Evolutionary conservation across 1,284 basidiomycete genomes (phyloP), one percentile per base, ranked within the genome.

Genomic region (Singerocomus inundabilis): DNA sequence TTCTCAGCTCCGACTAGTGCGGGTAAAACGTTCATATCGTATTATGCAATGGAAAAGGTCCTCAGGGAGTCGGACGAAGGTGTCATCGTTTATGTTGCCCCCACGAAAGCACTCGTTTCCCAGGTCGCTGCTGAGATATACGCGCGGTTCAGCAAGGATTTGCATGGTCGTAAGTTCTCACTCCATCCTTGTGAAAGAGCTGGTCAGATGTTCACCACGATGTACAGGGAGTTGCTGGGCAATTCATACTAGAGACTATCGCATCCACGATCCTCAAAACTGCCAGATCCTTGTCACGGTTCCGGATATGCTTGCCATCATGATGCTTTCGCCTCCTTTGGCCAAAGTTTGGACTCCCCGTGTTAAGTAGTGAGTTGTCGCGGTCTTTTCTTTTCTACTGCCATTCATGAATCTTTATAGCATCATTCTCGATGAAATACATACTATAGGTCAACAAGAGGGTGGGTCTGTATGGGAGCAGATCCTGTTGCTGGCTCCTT

Each of bases 1-100:
- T 43, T 12, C 54, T 7, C 39, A 83, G 83, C 83, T 1, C 82
- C 83, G 0, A 84, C 81, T 0, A 84, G 81, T 67, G 82, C 83
- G 0, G 83, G 85, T 30, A 88, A 88, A 63, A 88, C 86, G 0
- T 88, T 88, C 61, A 85, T 88, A 37, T 85, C 83, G 4, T 88
- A 76, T 62, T 86, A 87, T 54, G 84, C 85, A 0, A 88, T 88
- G 85, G 85, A 87, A 63, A 77, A 78, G 52, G 70, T 85, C 12
- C 64, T 88, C 6, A 68, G 81, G 47, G 71, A 71, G 29, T 80
- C 81, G 0, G 79, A 87, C 57, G 76, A 85, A 41, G 83, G 81
- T 1, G 73, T 87, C 33, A 60, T 88, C 30, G 79, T 88, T n/a
- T 88, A 88, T 60, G 77, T 88, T 28, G 84, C 86, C 0, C 85